Evolutionary conservation across 768 basidiomycete genomes (phyloP), one percentile per base, ranked within the genome.

Genomic region (Phaeolepiota aurea): DNA sequence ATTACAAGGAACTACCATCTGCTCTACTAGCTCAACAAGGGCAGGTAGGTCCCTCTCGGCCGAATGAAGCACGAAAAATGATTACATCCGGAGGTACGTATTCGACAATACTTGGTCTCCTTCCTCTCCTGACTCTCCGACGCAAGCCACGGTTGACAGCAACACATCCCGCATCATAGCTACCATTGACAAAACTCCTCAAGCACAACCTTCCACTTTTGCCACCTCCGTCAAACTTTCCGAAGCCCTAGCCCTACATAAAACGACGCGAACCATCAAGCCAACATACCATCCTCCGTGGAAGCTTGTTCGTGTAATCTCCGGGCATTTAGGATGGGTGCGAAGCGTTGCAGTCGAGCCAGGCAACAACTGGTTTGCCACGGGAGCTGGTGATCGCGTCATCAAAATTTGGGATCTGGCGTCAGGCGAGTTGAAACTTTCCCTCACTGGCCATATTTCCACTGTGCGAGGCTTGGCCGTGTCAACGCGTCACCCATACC

Each of bases 341-440:
- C 78, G 96, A 42, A 85, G 86, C 53, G 86, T 88, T 12, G 91
- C 96, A 2, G 91, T 99, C 25, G 96, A 98, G 61, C 94, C 94
- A 7, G 96, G 92, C 7, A 99, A 99, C 66, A 65, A 93, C 56
- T 99, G 96, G 96, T 98, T 99, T 48, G 96, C 88, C 1, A 92
- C 92, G 0, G 96, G 96, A 44, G 96, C 96, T 0, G 96, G 96
- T 2, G 96, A 98, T 62, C 78, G 96, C 16, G 93, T 99, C 22
- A 87, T 99, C 57, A 98, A 99, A 68, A 91, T 99, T 7, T 98
- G 96, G 96, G 93, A 99, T 58, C 57, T 99, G 50, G 96, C 96
- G 5, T 87, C 83, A 2, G 96, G 96, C n/a, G 93, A 97, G 62
- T 69, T 98, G 53, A 96, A 91, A 59, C 65, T 99, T n/a, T 91